These are phyloP conservation scores for Plasmodium ovale DNA, from an alignment of 169 alveolate genomes.

Conservation along the genomic window DNA sequence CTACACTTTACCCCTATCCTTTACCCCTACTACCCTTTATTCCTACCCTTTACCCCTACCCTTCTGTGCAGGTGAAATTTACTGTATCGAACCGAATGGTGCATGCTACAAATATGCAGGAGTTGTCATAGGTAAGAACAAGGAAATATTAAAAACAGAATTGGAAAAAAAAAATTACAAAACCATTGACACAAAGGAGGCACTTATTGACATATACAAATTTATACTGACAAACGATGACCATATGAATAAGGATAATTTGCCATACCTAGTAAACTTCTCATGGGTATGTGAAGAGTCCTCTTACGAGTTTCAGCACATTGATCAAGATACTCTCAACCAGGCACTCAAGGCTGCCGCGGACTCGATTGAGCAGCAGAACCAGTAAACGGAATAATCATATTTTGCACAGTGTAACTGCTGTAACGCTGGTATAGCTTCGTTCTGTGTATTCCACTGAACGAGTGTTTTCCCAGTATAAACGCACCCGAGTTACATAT, in stretches of 20 bases:
- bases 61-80: conserved; percentile 86
- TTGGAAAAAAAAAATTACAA: conserved; percentile 88
- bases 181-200: conserved; percentile 75
- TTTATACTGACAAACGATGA: conserved; percentile 50
- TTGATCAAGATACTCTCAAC: conserved; percentile 8
- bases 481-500: too few species aligned
- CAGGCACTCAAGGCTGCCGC: conserved; percentile 25
- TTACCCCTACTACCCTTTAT: background rate
- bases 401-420: too few species aligned
- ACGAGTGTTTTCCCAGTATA: too few species aligned
- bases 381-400: too few species aligned
- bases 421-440: too few species aligned
- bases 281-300: conserved; percentile 69
- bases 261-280: conserved; percentile 30
- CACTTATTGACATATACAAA: conserved; percentile 56
- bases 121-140: conserved; percentile 95
- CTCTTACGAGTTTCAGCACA: conserved; percentile 30
- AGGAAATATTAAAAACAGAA: conserved; percentile 94
- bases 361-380: conserved; percentile 42
- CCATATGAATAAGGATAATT: conserved; percentile 51
- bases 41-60: background rate
- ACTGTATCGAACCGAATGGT: conserved; percentile 94
- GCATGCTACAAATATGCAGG: conserved; percentile 93
- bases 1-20: background rate
- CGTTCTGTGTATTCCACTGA: too few species aligned